phyloP scores from a whole-genome alignment of 371 early-diverging fungal genomes.

The Circinella minor region DNA sequence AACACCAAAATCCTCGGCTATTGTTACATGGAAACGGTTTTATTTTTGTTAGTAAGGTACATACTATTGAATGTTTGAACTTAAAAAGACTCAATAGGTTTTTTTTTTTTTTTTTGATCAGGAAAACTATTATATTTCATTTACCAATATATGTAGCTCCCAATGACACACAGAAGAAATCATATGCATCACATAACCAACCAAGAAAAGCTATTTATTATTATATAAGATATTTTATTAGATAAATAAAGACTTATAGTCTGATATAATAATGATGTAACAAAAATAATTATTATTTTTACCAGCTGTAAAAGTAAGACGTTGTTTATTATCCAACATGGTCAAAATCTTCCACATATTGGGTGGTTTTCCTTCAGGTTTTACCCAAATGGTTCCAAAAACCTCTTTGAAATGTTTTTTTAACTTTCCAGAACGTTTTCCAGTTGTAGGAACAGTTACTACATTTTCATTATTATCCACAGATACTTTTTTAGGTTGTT shows the following conservation, averaged over 20 bases:
- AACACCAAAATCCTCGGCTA: constrained; percentile 60
- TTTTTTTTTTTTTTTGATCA: too few relatives aligned
- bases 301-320: constrained; percentile 53
- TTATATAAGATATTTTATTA: background rate
- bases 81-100: background rate
- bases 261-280: background rate
- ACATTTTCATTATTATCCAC: background rate
- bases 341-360: constrained; percentile 42
- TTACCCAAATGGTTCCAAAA: constrained; percentile 29
- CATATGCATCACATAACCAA: constrained; percentile 78
- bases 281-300: background rate
- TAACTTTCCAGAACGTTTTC: background rate
- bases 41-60: too few relatives aligned
- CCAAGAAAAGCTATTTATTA: constrained; percentile 63
- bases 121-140: too few relatives aligned
- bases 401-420: constrained; percentile 15
- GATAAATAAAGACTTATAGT: background rate
- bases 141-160: constrained; percentile 47
- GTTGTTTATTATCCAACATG: constrained; percentile 39
- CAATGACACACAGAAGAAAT: constrained; percentile 70
- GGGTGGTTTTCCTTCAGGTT: constrained; percentile 35
- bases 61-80: background rate
- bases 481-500: too few relatives aligned
- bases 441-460: background rate
- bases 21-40: too few relatives aligned